phyloP scores from a whole-genome alignment of 2,329 filamentous ascomycete species.

The Sporothrix phasma region DNA sequence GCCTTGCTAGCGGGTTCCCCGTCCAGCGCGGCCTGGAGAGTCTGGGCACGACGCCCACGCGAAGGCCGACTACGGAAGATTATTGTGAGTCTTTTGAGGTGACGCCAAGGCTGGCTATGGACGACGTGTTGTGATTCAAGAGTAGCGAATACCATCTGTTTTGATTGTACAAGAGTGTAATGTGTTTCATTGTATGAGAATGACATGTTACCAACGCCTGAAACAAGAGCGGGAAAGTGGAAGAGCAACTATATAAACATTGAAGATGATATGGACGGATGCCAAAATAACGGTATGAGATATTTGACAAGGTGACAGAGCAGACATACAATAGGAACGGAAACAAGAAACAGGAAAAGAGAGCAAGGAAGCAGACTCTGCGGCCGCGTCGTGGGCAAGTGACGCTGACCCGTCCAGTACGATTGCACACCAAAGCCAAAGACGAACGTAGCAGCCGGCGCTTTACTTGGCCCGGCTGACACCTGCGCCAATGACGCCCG shows the following conservation, averaged over 20 bases:
- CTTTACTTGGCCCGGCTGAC: conserved; percentile 61
- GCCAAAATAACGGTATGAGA: neutral
- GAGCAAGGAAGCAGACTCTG: neutral
- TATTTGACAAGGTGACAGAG: neutral
- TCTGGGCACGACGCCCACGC: conserved; percentile 35
- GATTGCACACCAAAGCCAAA: neutral
- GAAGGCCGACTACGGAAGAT: conserved; percentile 25
- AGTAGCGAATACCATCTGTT: conserved; percentile 2
- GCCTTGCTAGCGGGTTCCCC: conserved; percentile 22
- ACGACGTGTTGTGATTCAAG: neutral
- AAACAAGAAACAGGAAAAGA: neutral
- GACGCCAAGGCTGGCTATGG: neutral
- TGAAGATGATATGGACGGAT: neutral
- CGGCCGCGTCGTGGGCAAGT: neutral
- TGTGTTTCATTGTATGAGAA: conserved; percentile 2
- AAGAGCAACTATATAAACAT: neutral
- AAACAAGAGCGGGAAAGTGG: neutral
- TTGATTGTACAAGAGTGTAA: neutral
- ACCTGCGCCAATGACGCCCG: conserved; percentile 91
- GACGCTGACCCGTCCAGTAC: neutral
- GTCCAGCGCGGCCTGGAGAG: conserved; percentile 37
- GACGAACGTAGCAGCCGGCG: neutral
- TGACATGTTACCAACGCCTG: conserved; percentile 9
- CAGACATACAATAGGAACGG: too few relatives aligned
- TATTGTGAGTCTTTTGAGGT: conserved; percentile 16